Evolutionary conservation across 306 rosid species (phyloP), one percentile per base, ranked within the genome.

Genomic region (Dryas octopetala): DNA sequence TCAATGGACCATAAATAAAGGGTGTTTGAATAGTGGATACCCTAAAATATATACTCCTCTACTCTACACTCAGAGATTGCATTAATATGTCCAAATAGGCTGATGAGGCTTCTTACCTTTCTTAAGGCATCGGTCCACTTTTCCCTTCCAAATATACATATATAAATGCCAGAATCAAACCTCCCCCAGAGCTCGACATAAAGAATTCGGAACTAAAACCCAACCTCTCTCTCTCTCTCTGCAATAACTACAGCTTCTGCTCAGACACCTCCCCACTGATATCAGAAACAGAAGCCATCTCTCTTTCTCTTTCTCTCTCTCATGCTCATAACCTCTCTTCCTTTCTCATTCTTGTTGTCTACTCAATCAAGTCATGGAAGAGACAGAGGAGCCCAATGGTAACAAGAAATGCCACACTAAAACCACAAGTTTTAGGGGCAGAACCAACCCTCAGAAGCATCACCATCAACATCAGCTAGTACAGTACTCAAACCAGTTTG

Each of bases 311-410:
- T 64, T 78, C 59, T 73, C 71, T 66, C 75, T 81, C 77, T 54
- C 67, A 66, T 77, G 79, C 79, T 66, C 78, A 69, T 40, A 65
- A 61, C 72, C 71, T 44, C 74, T 32, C 26, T 43, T 62, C 74
- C 77, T 44, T 26, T 65, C 77, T 60, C 62, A 26, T 54, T 59
- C 65, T 69, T 63, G 54, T 71, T 82, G 80, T 71, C 32, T 76
- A 74, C 79, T 73, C 68, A 70, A 74, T 64, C 82, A 73, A 79
- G 73, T 67, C 75, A 95, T 95, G 97, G 99, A 90, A 76, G 89
- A 84, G 76, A 62, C 93, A 77, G 91, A 88, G 45, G 85, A 90
- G 48, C 69, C 92, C 51, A 91, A 85, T 78, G 91, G 88, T 58
- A 83, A 80, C 84, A 84, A 79, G 79, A 91, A 89, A 81, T 79